These are phyloP conservation scores for Kokia cookei DNA, from an alignment of 441 rosid genomes.

Conservation along the genomic window DNA sequence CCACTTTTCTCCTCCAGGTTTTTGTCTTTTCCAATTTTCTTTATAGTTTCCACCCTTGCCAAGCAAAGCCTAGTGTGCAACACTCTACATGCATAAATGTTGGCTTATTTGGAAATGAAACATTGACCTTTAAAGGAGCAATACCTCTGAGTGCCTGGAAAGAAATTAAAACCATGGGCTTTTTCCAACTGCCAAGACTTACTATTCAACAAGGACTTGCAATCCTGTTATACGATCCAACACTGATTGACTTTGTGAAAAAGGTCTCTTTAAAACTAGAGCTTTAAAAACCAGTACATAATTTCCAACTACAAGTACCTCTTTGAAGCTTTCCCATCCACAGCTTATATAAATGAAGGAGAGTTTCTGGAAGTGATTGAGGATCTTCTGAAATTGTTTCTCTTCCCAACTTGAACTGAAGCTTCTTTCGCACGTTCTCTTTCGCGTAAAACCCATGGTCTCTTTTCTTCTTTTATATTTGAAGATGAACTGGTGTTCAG, in stretches of 20 bases:
- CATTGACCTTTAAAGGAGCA: not conserved
- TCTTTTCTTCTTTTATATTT: conserved; percentile 69
- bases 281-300: conserved; percentile 10
- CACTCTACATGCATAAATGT: not conserved
- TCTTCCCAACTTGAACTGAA: conserved; percentile 58
- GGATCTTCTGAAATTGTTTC: conserved; percentile 33
- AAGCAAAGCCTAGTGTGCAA: not conserved
- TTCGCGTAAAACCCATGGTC: conserved; percentile 94
- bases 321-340: conserved; percentile 96
- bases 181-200: conserved; percentile 73
- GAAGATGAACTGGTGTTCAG: conserved; percentile 30
- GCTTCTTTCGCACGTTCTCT: conserved; percentile 73
- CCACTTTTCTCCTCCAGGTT: not conserved
- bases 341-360: conserved; percentile 93
- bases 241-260: conserved; percentile 14
- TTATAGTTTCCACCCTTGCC: not conserved
- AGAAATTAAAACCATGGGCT: conserved; percentile 90
- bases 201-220: conserved; percentile 62
- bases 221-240: conserved; percentile 46
- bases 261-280: too few species aligned
- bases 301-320: conserved; percentile 37
- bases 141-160: conserved; percentile 92
- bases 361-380: conserved; percentile 63
- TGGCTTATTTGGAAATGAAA: not conserved
- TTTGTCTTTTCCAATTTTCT: not conserved